Evolutionary conservation across 2,329 filamentous ascomycete genomes (phyloP).

Genomic region (Venturia asperata): DNA sequence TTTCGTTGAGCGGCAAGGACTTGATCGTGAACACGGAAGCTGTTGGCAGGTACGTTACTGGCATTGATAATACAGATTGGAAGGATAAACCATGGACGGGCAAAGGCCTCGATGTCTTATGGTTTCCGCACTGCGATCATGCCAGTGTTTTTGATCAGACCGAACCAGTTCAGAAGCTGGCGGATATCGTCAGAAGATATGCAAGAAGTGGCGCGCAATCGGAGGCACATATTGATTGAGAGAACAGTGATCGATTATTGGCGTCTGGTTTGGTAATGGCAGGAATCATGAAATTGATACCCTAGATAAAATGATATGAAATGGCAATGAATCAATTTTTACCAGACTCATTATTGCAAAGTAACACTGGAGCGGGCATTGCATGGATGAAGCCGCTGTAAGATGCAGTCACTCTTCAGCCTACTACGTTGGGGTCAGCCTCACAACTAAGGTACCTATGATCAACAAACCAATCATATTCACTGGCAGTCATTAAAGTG

Average conservation of each 20-base stretch:
- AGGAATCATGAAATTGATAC: background rate
- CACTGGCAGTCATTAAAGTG: too few species aligned
- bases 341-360: too few species aligned
- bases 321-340: background rate
- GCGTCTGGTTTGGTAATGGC: background rate
- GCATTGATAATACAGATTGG: conserved; percentile 26
- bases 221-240: background rate
- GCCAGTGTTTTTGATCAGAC: conserved; percentile 6
- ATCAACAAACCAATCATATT: too few species aligned
- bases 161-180: background rate
- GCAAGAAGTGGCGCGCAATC: conserved; percentile 2
- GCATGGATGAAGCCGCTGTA: too few species aligned
- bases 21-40: conserved; percentile 56
- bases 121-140: conserved; percentile 12
- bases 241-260: background rate
- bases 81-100: conserved; percentile 1
- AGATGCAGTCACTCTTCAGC: too few species aligned
- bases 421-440: too few species aligned
- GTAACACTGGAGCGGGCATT: too few species aligned
- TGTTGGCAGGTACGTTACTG: conserved; percentile 51
- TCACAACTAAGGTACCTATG: too few species aligned
- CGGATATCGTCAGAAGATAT: conserved; percentile 11
- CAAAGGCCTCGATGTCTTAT: conserved; percentile 8
- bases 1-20: conserved; percentile 54
- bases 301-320: background rate